Base-by-base conservation (phyloP, 768 basidiomycete species). In the Leccinum ochraceum region DNA sequence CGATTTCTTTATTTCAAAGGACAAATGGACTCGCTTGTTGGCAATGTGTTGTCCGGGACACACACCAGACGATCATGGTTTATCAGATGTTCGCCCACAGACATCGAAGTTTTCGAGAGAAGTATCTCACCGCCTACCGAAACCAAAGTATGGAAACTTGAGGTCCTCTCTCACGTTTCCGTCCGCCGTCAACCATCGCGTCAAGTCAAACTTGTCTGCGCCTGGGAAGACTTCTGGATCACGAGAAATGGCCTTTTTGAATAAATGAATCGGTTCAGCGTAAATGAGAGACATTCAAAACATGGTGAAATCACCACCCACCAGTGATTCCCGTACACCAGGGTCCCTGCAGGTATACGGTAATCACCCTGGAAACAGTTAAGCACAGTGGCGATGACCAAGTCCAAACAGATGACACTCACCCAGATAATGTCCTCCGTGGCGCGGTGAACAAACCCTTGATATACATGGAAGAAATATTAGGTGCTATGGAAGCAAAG, bases 11-110 rank as follows among this genome's bases (percentile, higher is more conserved):
- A 13, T 7, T 26, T 4, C 30, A 20, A 32, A n/a, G 37, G 37
- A 16, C n/a, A 13, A 39, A 17, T n/a, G 14, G 0, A 70, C 73
- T 66, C 60, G 76, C 80, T 74, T 75, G 22, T n/a, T 46, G 6
- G 62, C 85, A 49, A 88, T 77, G 67, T 86, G 79, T 63, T 83
- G 82, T 2, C 85, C 86, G 0, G 85, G 86, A 88, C 2, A 88
- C 2, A 86, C 79, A 11, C 85, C 81, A 20, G 26, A 60, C 6
- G 26, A 28, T 13, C 6, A 32, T 20, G 42, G 49, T 37, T 37
- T 0, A 14, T 37, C 6, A 37, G 36, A 36, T 10, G 34, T 36
- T 36, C 34, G 11, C 14, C 2, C 6, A 14, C 14, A 14, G 6
- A 9, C 9, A 49, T 9, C 5, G 7, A 3, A 10, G 14, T 16